Percentiles rank a stretch among this genome's conserved stretches.
These are phyloP conservation scores for Chamaenerion angustifolium DNA, from an alignment of 345 rosid species.

Conservation along the genomic window DNA sequence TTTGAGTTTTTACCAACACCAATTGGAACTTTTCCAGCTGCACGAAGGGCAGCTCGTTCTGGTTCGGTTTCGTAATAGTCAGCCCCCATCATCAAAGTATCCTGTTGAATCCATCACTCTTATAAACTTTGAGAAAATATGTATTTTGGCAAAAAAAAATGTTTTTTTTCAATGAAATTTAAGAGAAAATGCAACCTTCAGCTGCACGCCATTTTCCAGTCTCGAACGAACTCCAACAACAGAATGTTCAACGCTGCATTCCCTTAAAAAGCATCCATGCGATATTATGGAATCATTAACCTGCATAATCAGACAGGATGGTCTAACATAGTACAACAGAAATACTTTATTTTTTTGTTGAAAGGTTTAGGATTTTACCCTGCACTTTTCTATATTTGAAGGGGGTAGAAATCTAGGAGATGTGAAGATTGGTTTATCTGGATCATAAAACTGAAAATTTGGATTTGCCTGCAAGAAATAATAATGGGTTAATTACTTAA, in stretches of 20 bases:
- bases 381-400: constrained; percentile 59
- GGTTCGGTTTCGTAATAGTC: constrained; percentile 66
- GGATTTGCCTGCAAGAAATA: constrained; percentile 26
- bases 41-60: constrained; percentile 44
- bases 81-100: constrained; percentile 86
- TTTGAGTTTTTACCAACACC: constrained; percentile 62
- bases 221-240: constrained; percentile 66
- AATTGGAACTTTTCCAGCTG: constrained; percentile 53
- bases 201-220: constrained; percentile 65
- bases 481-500: too few relatives aligned
- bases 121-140: too few relatives aligned
- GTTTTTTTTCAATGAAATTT: neutral
- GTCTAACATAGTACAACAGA: too few relatives aligned
- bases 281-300: constrained; percentile 58
- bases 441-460: constrained; percentile 75
- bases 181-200: constrained; percentile 29
- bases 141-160: neutral
- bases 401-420: constrained; percentile 79
- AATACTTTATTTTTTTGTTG: too few relatives aligned
- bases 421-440: constrained; percentile 61
- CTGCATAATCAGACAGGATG: constrained; percentile 14
- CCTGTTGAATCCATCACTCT: constrained; percentile 21
- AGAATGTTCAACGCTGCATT: constrained; percentile 66
- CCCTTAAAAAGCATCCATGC: constrained; percentile 74
- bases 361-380: constrained; percentile 16